Conservation (phyloP, 2,329 filamentous ascomycete genomes). For the Coniochaeta prunicola region DNA sequence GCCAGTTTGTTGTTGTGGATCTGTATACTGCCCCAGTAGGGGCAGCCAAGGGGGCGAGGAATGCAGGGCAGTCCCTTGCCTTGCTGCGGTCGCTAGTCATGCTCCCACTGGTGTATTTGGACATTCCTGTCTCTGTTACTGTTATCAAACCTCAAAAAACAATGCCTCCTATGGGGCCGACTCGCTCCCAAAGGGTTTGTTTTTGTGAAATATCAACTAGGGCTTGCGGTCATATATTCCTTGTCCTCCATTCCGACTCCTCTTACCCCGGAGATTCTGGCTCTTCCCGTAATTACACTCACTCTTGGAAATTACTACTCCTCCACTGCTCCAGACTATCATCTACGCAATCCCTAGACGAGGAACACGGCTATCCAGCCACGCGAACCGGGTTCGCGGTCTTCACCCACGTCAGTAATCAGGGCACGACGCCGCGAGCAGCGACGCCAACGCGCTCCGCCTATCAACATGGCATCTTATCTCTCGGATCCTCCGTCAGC, state of each 20-base stretch:
- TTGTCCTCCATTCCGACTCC: background rate
- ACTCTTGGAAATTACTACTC: background rate
- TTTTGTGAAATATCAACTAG: background rate
- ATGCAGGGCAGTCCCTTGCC: constrained; percentile 1
- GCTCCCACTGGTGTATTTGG: background rate
- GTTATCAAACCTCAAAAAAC: background rate
- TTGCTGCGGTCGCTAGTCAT: background rate
- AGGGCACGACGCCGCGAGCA: background rate
- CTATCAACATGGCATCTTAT: background rate
- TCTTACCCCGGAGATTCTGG: background rate
- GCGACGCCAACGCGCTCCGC: background rate
- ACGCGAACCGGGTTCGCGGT: background rate
- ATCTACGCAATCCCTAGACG: background rate
- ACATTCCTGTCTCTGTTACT: background rate
- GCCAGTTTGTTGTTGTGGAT: background rate
- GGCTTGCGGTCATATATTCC: background rate
- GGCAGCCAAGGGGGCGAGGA: background rate
- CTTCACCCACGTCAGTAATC: background rate
- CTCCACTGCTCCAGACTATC: background rate
- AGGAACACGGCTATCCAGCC: background rate
- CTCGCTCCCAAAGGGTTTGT: background rate
- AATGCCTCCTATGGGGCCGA: background rate
- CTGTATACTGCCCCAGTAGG: no score
- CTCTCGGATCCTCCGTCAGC: background rate
- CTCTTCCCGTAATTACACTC: background rate